Evolutionary conservation across 1,139 yeast species (phyloP), one percentile per base, ranked within the genome.

Genomic region (Sugiyamaella sp.): DNA sequence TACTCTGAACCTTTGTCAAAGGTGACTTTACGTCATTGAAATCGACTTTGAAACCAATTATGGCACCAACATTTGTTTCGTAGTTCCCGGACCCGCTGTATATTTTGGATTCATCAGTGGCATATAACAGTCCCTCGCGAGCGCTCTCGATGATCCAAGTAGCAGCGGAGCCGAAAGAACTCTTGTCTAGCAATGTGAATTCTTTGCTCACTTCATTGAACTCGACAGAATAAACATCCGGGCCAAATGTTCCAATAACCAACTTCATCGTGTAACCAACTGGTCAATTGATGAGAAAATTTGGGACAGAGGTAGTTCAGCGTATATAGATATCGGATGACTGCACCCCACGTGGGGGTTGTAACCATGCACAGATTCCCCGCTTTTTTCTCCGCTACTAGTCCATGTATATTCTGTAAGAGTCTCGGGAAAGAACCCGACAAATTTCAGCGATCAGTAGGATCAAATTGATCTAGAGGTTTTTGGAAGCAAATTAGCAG

Each of bases 191-290:
- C 48, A 4, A 40, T 17, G 19, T 38, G 22, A 3, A 38, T 43
- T 40, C 51, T 38, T 17, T 29, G 21, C 32, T 40, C 46, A 17
- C 44, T 24, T 10, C 20, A 39, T 54, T 37, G 41, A 54, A 54
- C 32, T 54, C 54, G 19, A 51, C 50, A 10, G 40, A 32, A 40
- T 50, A 46, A 8, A 54, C 20, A 20, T 54, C 45, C 6, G 54
- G 54, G 3, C 54, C 57, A 47, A 51, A 54, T 16, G 57, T 50
- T 10, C 52, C 57, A 39, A 54, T 44, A 24, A 54, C 43, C 19
- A 54, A 24, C 41, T 41, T 54, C 57, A 54, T 51, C n/a, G n/a
- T 17, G 12, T 46, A 32, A 37, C 17, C 14, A 35, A 12, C 9
- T 38, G 9, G n/a, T 16, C n/a, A n/a, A n/a, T n/a, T n/a, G n/a